A percentile compares a stretch with the other conserved stretches of the same genome.
These are phyloP conservation scores for Cladosporium sp. DNA, from an alignment of 2,329 filamentous ascomycete genomes.

Conservation along the genomic window DNA sequence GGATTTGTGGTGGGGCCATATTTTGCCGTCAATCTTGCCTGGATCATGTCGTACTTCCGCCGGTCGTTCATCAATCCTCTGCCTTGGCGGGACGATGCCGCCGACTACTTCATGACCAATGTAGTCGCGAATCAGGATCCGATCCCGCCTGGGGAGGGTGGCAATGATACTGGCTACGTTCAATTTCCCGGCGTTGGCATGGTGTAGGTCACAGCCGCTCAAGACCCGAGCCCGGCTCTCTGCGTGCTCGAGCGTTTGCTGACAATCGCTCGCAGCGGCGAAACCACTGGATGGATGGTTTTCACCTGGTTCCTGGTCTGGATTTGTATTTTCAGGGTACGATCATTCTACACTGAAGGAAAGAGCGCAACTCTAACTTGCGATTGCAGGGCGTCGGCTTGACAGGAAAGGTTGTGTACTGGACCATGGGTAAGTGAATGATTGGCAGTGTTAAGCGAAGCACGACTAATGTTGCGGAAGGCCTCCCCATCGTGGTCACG, in stretches of 20 bases:
- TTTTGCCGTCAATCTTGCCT: conserved; percentile 51
- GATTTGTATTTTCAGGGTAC: conserved; percentile 50
- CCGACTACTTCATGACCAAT: conserved; percentile 48
- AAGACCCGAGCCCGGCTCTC: too few species aligned
- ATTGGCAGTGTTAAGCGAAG: too few species aligned
- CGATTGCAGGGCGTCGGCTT: conserved; percentile 42
- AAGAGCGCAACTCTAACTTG: too few species aligned
- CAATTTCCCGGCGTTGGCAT: conserved; percentile 44
- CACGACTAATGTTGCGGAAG: conserved; percentile 49
- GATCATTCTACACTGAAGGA: too few species aligned
- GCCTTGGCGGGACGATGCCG: conserved; percentile 47
- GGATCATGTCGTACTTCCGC: conserved; percentile 56
- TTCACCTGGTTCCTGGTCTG: conserved; percentile 57
- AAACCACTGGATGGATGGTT: conserved; percentile 52
- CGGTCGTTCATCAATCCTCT: conserved; percentile 50
- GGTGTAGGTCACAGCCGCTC: conserved; percentile 21
- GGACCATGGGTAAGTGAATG: conserved; percentile 42
- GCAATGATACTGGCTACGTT: conserved; percentile 38
- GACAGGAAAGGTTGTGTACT: conserved; percentile 55
- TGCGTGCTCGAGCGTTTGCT: too few species aligned
- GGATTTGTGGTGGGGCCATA: conserved; percentile 52
- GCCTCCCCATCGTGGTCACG: conserved; percentile 51
- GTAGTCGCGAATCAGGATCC: conserved; percentile 45
- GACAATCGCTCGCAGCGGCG: conserved; percentile 29
- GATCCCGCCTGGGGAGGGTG: conserved; percentile 28